These are phyloP conservation scores for Xylariaceae sp. DNA, from an alignment of 2,329 filamentous ascomycete species.

Conservation along the genomic window DNA sequence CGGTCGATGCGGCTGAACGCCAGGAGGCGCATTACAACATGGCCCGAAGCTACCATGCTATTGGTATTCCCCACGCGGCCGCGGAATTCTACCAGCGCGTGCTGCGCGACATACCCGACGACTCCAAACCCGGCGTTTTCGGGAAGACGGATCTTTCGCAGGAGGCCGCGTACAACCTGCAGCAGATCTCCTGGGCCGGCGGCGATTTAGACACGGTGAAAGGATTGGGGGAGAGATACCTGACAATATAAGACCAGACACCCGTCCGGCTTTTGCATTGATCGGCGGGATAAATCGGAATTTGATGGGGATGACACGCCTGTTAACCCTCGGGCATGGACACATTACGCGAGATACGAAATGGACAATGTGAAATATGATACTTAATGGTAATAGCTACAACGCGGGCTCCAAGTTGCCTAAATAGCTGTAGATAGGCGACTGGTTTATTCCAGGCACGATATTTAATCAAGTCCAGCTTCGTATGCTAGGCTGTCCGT, in stretches of 20 bases:
- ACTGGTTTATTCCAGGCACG: too few species aligned
- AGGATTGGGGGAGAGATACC: slow-evolving; percentile 24
- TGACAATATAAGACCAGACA: slow-evolving; percentile 20
- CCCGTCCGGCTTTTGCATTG: not conserved
- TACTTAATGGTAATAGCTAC: not conserved
- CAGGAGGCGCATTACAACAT: slow-evolving; percentile 83
- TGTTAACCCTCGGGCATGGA: too few species aligned
- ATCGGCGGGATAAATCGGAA: too few species aligned
- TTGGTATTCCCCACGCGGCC: slow-evolving; percentile 70
- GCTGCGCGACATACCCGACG: slow-evolving; percentile 36
- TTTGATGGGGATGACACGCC: not conserved
- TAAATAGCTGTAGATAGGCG: too few species aligned
- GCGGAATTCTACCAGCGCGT: slow-evolving; percentile 62
- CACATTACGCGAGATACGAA: too few species aligned
- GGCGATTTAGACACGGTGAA: slow-evolving; percentile 28
- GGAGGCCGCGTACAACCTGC: slow-evolving; percentile 33
- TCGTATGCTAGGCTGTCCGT: too few species aligned
- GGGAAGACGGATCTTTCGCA: slow-evolving; percentile 26
- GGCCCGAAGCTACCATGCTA: slow-evolving; percentile 68
- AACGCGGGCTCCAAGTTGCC: too few species aligned
- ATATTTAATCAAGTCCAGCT: too few species aligned
- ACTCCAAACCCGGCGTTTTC: slow-evolving; percentile 16
- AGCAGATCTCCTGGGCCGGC: slow-evolving; percentile 31
- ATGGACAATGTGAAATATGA: not conserved
- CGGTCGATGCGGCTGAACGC: slow-evolving; percentile 39